Base-by-base conservation (phyloP, 1,284 basidiomycete species). In the Puccinia sorghi region DNA sequence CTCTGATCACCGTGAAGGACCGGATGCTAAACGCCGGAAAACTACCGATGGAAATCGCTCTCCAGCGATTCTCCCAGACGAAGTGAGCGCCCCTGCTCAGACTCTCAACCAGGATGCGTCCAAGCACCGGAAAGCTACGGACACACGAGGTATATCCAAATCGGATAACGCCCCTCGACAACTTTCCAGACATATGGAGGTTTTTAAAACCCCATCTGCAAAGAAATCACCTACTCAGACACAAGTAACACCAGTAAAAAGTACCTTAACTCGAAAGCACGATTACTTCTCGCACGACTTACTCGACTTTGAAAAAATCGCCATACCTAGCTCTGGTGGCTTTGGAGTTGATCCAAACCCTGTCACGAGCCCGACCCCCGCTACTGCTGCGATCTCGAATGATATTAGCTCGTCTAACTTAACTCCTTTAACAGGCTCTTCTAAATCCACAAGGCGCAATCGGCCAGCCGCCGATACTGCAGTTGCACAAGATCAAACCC, bases 11-110 rank as follows among this genome's bases (percentile, higher is more conserved):
- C 11, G 46, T 22, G 15, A 41, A 50, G 46, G 25, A 67, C 25
- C 43, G 46, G 39, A 50, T 32, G 25, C n/a, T 43, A 67, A 67
- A 39, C 64, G 64, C 22, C 43, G 43, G 64, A 67, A 67, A n/a
- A 67, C 64, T 67, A 12, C 46, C 4, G 46, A 67, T 25, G 13
- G 13, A 4, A 50, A 67, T 48, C 64, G n/a, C 22, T 27, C 25
- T 48, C 17, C 64, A 32, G 27, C 46, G n/a, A 37, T 27, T 32
- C 9, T n/a, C 41, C 27, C 27, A 48, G 64, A 67, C 12, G 48
- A 39, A 15, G 32, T 17, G 13, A 48, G 20, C 63, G 20, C 37
- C 12, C 2, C 25, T 27, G 43, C 6, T 12, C n/a, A 17, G 27
- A 5, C 64, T 27, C 15, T n/a, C 8, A 12, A 48, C n/a, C 12